A percentile compares a stretch with the other conserved stretches of the same genome.
phyloP scores from a whole-genome alignment of 495 filamentous ascomycete genomes.

The Tuber umbilicatum region DNA sequence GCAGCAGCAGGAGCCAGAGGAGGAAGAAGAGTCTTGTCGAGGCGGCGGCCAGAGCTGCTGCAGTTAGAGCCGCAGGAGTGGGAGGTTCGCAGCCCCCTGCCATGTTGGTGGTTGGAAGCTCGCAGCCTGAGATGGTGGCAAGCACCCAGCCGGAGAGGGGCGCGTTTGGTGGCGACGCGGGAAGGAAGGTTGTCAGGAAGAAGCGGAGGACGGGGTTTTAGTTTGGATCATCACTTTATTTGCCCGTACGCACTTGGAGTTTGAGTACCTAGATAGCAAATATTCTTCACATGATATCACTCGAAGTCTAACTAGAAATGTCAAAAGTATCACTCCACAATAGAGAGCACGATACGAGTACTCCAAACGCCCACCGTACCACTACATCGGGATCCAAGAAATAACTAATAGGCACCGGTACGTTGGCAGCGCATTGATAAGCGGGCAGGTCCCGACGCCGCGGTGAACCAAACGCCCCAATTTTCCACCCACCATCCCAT shows the following conservation, averaged over 20 bases:
- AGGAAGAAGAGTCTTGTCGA: neutral
- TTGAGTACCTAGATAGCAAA: neutral
- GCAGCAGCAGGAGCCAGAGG: neutral
- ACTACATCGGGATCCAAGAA: too few relatives aligned
- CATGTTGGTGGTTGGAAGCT: neutral
- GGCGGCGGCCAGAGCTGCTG: neutral
- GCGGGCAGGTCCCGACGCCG: too few relatives aligned
- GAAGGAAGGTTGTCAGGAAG: slow-evolving; percentile 28
- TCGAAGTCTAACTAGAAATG: too few relatives aligned
- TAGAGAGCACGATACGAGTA: too few relatives aligned
- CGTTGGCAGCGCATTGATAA: too few relatives aligned
- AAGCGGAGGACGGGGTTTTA: slow-evolving; percentile 40
- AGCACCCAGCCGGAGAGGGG: slow-evolving; percentile 39
- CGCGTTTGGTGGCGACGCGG: slow-evolving; percentile 11
- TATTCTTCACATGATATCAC: too few relatives aligned
- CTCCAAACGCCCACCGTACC: too few relatives aligned
- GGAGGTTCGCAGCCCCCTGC: slow-evolving; percentile 5
- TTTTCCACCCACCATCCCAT: too few relatives aligned
- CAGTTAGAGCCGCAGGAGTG: neutral
- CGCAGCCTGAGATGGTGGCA: slow-evolving; percentile 1
- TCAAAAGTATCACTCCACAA: too few relatives aligned
- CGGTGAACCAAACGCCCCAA: too few relatives aligned
- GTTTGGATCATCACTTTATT: neutral
- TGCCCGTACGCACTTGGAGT: neutral
- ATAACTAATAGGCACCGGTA: too few relatives aligned